Conservation (phyloP, 192 early-diverging fungal genomes). For the Podochytrium sp. region DNA sequence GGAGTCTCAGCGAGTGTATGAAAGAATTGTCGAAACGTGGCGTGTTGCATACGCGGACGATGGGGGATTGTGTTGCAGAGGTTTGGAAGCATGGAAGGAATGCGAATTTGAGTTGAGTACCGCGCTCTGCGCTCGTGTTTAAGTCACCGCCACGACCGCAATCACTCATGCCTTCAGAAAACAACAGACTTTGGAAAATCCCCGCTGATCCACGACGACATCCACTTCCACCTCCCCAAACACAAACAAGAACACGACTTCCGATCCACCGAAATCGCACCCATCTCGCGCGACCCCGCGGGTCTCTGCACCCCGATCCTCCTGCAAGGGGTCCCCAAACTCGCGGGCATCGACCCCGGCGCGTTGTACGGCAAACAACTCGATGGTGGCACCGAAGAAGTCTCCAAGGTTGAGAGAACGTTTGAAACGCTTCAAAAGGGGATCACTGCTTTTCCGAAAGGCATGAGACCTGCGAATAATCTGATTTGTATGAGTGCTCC, state of each 20-base stretch:
- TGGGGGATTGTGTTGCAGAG: too few species aligned
- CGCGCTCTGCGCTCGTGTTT: not conserved
- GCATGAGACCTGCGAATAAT: conserved; percentile 7
- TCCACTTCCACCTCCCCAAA: conserved; percentile 29
- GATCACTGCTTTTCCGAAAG: not conserved
- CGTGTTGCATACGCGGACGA: not conserved
- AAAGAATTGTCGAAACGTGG: conserved; percentile 12
- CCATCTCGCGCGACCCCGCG: conserved; percentile 13
- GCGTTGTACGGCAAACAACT: not conserved
- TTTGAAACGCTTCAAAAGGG: not conserved
- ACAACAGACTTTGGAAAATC: not conserved
- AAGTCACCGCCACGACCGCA: too few species aligned
- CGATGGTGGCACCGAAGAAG: not conserved
- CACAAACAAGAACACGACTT: conserved; percentile 6
- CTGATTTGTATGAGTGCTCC: conserved; percentile 39
- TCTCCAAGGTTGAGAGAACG: not conserved
- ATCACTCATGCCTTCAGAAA: too few species aligned
- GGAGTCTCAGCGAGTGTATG: conserved; percentile 15
- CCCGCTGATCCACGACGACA: conserved; percentile 16
- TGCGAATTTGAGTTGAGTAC: conserved; percentile 1
- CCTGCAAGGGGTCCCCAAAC: conserved; percentile 13
- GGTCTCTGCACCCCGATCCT: conserved; percentile 17
- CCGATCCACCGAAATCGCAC: not conserved
- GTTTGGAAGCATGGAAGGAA: too few species aligned
- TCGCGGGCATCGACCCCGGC: not conserved